Conservation (phyloP, 2,329 filamentous ascomycete genomes). For the Arthroderma sp. region DNA sequence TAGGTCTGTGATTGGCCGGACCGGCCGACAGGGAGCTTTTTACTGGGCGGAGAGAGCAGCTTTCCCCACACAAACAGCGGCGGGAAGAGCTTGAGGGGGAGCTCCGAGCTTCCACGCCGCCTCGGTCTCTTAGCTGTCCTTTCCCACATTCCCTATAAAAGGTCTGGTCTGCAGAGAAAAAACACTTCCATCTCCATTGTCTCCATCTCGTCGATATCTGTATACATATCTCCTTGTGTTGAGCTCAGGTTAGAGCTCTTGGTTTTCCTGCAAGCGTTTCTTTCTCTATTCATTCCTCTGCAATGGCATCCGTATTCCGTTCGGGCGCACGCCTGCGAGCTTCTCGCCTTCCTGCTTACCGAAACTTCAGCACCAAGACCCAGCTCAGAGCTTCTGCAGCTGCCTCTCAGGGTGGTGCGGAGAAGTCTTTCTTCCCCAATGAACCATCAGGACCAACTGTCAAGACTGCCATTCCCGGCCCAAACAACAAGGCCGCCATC, state of each 20-base stretch:
- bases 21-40: too few species aligned
- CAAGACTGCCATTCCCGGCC: constrained; percentile 56
- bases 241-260: neutral
- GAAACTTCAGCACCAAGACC: constrained; percentile 4
- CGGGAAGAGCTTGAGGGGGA: too few species aligned
- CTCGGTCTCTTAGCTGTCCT: too few species aligned
- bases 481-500: constrained; percentile 55
- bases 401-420: constrained; percentile 11
- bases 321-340: constrained; percentile 23
- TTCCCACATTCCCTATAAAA: too few species aligned
- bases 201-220: too few species aligned
- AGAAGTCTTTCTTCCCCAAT: constrained; percentile 43
- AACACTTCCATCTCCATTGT: too few species aligned
- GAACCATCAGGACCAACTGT: constrained; percentile 45
- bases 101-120: too few species aligned
- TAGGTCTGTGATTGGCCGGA: too few species aligned
- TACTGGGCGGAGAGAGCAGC: too few species aligned
- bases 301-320: constrained; percentile 26
- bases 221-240: too few species aligned
- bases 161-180: too few species aligned
- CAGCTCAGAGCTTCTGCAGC: constrained; percentile 5
- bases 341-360: constrained; percentile 5
- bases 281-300: neutral
- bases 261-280: neutral
- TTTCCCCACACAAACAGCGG: too few species aligned